Conservation (phyloP, 768 basidiomycete genomes). For the Mrakia frigida region DNA sequence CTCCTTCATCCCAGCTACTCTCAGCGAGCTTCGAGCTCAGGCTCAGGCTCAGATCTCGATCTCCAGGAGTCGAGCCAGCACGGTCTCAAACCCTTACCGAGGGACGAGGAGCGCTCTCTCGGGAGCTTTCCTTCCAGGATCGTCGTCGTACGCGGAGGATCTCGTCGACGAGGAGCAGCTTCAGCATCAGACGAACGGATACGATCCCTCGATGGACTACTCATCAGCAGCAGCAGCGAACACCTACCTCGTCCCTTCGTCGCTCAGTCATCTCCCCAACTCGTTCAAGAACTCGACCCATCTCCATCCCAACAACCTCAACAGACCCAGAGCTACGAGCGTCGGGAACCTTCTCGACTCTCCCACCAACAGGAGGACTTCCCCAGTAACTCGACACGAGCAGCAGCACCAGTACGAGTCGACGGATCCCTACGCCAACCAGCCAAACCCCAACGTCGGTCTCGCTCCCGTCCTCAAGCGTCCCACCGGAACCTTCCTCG, state of each 20-base stretch:
- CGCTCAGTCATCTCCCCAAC: constrained; percentile 31
- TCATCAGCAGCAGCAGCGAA: constrained; percentile 37
- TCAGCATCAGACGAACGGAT: constrained; percentile 51
- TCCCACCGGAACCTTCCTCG: constrained; percentile 18
- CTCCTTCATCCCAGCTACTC: constrained; percentile 59
- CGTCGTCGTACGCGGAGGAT: constrained; percentile 38
- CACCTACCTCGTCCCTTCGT: neutral
- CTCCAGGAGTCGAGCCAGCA: constrained; percentile 76
- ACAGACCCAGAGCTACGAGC: constrained; percentile 43
- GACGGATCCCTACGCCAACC: constrained; percentile 15
- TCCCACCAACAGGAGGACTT: constrained; percentile 23
- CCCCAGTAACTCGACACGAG: neutral
- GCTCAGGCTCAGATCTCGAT: constrained; percentile 71
- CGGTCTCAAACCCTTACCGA: constrained; percentile 90
- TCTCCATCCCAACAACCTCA: constrained; percentile 23
- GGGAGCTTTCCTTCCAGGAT: neutral
- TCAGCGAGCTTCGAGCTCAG: constrained; percentile 81
- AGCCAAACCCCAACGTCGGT: constrained; percentile 9
- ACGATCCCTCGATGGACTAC: constrained; percentile 58
- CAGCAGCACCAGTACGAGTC: neutral
- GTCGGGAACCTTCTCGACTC: constrained; percentile 41
- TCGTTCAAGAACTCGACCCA: constrained; percentile 32
- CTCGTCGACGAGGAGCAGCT: constrained; percentile 72
- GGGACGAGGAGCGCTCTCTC: constrained; percentile 3
- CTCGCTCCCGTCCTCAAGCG: constrained; percentile 1